Conservation (phyloP, 805 yeast species). For the Starmerella apis region DNA sequence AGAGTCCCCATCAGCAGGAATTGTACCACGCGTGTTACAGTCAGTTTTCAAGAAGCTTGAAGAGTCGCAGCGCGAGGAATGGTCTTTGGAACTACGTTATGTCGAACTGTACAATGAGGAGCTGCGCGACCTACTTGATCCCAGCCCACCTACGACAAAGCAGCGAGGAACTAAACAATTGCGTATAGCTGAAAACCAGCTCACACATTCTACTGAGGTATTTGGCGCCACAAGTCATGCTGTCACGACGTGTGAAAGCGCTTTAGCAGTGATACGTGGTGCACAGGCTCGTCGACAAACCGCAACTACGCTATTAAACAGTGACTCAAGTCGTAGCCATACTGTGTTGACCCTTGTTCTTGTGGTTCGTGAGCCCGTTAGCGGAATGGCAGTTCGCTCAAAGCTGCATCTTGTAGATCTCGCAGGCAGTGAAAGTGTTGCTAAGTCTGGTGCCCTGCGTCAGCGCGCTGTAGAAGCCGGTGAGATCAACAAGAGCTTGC, state of each 20-base stretch:
- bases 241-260: conserved; percentile 43
- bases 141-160: conserved; percentile 24
- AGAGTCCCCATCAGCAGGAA: conserved; percentile 39
- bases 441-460: conserved; percentile 74
- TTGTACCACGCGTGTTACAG: conserved; percentile 50
- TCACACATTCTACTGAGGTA: conserved; percentile 39
- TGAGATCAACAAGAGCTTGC: conserved; percentile 73
- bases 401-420: conserved; percentile 81
- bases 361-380: conserved; percentile 38
- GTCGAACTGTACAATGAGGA: conserved; percentile 84
- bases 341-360: conserved; percentile 61
- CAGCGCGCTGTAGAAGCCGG: conserved; percentile 91
- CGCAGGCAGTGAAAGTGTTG: conserved; percentile 90
- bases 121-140: conserved; percentile 53
- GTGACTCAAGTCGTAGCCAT: conserved; percentile 68
- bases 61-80: conserved; percentile 17
- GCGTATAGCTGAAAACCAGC: conserved; percentile 45
- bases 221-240: conserved; percentile 50
- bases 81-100: conserved; percentile 58
- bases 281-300: conserved; percentile 60
- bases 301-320: conserved; percentile 66
- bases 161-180: conserved; percentile 37
- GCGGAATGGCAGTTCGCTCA: conserved; percentile 40
- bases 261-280: conserved; percentile 40
- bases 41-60: conserved; percentile 45